phyloP scores from a whole-genome alignment of 805 yeast species.

The Starmera quercuum region DNA sequence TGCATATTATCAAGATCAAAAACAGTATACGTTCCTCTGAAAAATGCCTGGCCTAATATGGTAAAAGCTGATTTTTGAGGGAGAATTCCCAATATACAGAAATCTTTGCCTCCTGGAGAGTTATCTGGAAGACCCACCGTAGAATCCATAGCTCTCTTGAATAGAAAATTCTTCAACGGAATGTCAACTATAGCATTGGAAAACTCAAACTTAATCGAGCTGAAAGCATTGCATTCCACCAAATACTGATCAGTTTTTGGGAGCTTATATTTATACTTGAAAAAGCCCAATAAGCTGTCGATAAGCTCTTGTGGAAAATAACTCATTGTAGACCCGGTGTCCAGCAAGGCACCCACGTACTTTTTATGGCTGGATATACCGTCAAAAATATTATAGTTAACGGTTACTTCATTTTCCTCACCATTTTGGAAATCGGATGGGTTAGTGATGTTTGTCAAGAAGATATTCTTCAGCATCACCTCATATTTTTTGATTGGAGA shows the following conservation, averaged over 20 bases:
- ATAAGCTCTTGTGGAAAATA: constrained; percentile 12
- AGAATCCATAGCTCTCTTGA: constrained; percentile 1
- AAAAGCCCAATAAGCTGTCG: constrained; percentile 1
- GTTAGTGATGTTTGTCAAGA: no score
- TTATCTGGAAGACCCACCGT: not conserved
- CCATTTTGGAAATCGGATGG: no score
- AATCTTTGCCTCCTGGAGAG: constrained; percentile 1
- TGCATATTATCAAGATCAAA: constrained; percentile 18
- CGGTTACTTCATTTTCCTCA: not conserved
- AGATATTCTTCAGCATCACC: constrained; percentile 8
- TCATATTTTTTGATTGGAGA: constrained; percentile 8
- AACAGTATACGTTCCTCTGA: constrained; percentile 13
- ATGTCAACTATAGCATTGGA: not conserved
- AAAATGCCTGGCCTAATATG: constrained; percentile 15
- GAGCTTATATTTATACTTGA: not conserved
- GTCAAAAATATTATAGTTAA: constrained; percentile 4
- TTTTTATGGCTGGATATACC: constrained; percentile 2
- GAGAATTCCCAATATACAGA: constrained; percentile 9
- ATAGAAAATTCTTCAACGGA: constrained; percentile 1
- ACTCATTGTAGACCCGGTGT: constrained; percentile 14
- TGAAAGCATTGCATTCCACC: not conserved
- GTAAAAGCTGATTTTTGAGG: constrained; percentile 4
- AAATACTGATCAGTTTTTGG: constrained; percentile 1
- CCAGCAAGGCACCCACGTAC: constrained; percentile 10
- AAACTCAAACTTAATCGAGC: not conserved